Evolutionary conservation across 2,329 filamentous ascomycete species (phyloP), one percentile per base, ranked within the genome.

Genomic region (Monascus ruber): DNA sequence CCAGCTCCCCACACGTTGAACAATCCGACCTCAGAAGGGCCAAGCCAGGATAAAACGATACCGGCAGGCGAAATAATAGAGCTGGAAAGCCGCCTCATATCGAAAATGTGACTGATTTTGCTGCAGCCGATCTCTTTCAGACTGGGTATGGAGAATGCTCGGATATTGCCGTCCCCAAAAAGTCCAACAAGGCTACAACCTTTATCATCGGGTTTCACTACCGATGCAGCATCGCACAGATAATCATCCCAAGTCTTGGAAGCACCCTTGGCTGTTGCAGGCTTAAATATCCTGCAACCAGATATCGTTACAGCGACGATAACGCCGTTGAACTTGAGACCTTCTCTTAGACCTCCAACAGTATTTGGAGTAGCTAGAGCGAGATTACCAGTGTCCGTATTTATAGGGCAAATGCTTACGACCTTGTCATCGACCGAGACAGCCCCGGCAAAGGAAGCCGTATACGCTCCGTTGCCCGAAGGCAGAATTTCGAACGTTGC

Each of bases 401-500:
- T 76, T 35, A 98, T 83, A 1, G 91, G 86, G 39, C 73, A 79
- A 32, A 98, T 79, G 9, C 77, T 77, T 35, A 95, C 73, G 32
- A 98, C 69, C 34, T 65, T 70, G 45, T 79, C 85, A 39, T 85
- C 78, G 26, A 88, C 65, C 1, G 73, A 62, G 4, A 76, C 71
- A 2, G 79, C 69, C 1, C 89, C 91, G 1, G 76, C 83, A 36
- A 82, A 73, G 40, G 82, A 74, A 8, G 77, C 85, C 7, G 76
- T 72, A 59, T 94, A 96, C 7, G 79, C 73, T 4, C 80, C 76
- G 38, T 74, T 76, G 6, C 66, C 53, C 9, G 81, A 73, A 0
- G 91, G 91, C 2, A 96, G 66, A 24, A 98, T 71, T 65, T 94
- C 95, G 66, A 96, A 89, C 0, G 89, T 96, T 5, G 81, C 78